Conservation (phyloP, 2,329 filamentous ascomycete species). For the Fusarium anthophilum region DNA sequence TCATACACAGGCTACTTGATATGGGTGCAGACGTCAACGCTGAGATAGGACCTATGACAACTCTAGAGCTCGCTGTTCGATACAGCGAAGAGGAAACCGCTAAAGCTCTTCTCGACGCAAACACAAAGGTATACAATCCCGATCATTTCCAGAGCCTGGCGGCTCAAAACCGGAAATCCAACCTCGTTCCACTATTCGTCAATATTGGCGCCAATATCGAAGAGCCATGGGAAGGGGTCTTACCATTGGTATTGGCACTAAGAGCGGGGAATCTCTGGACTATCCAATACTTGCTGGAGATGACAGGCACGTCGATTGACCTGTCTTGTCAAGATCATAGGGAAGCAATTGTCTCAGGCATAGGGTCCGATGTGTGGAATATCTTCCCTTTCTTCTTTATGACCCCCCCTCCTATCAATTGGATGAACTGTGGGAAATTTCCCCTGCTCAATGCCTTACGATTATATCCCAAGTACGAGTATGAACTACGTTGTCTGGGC, state of each 20-base stretch:
- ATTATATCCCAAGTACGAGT: not conserved
- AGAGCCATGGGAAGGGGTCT: not conserved
- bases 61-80: too few species aligned
- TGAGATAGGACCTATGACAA: too few species aligned
- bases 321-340: not conserved
- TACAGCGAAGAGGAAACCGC: too few species aligned
- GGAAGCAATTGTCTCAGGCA: not conserved
- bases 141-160: not conserved
- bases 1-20: not conserved
- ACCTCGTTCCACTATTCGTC: accelerated
- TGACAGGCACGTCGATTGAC: not conserved
- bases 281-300: accelerated
- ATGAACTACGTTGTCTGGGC: accelerated
- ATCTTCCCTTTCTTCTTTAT: too few species aligned
- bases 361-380: too few species aligned
- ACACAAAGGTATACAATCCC: too few species aligned
- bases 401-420: not conserved
- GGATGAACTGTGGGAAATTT: too few species aligned
- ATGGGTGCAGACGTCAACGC: accelerated
- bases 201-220: not conserved
- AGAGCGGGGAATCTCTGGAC: accelerated
- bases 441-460: too few species aligned
- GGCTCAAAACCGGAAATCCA: accelerated
- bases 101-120: accelerated
- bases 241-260: not conserved